Percentiles rank a stretch among this genome's conserved stretches.
These are phyloP conservation scores for Moesziomyces parantarcticus DNA, from an alignment of 1,284 basidiomycete species.

Conservation along the genomic window DNA sequence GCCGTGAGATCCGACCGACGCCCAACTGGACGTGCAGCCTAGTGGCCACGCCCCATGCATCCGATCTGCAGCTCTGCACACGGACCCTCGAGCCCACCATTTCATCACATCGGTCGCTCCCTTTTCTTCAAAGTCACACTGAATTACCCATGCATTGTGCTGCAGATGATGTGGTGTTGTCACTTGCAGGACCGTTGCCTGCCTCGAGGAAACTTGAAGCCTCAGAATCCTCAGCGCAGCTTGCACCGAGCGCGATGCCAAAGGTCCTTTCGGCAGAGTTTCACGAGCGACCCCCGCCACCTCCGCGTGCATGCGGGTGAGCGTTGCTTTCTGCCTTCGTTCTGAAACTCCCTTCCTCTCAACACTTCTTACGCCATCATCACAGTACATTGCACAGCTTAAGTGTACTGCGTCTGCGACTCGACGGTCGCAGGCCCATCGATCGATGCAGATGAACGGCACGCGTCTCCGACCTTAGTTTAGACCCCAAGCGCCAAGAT, in stretches of 20 bases:
- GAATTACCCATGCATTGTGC: background rate
- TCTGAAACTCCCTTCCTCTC: too few species aligned
- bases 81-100: background rate
- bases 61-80: background rate
- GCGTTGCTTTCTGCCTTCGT: too few species aligned
- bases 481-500: background rate
- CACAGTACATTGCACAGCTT: too few species aligned
- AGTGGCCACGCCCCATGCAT: background rate
- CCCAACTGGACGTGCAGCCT: background rate
- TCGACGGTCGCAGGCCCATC: background rate
- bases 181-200: background rate
- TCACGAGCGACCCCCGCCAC: too few species aligned
- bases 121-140: background rate
- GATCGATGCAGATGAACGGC: constrained; percentile 2
- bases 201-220: background rate
- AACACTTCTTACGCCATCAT: too few species aligned
- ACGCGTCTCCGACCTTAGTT: background rate
- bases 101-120: background rate
- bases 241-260: background rate
- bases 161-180: background rate
- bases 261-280: too few species aligned
- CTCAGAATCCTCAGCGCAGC: background rate
- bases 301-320: too few species aligned
- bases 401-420: too few species aligned
- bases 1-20: background rate